Evolutionary conservation across 1,284 basidiomycete genomes (phyloP), one percentile per base, ranked within the genome.

Genomic region (Xanthoconium separans): DNA sequence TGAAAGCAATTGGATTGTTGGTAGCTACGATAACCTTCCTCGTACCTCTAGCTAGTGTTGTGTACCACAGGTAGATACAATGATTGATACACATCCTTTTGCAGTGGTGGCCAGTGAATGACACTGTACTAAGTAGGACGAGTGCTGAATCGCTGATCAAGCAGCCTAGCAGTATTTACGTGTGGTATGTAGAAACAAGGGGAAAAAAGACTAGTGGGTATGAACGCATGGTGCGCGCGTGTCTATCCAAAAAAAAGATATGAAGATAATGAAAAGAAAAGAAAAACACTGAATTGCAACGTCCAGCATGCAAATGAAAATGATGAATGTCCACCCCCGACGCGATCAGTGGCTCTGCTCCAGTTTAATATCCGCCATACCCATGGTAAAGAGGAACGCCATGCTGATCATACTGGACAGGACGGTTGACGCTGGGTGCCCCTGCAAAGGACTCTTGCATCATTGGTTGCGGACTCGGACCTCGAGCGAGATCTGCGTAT

Each of bases 401-500:
- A 54, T 76, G 76, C 50, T 70, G 70, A 59, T 84, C 81, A 61
- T 84, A 83, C 66, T 71, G 60, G 57, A 67, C 40, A 2, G 68
- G 65, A 63, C 46, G 67, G 61, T 54, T 72, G 59, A 76, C 55
- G 71, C 76, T 78, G 15, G 77, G 74, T 27, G 78, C 78, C 48
- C 73, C 75, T 44, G 64, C 60, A n/a, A 80, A 68, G 31, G 66
- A 54, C 65, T 88, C 79, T 46, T 81, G 75, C 84, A 87, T 87
- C 61, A 76, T 78, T 10, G 85, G 85, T 58, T 78, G 76, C 20
- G 83, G 82, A 69, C 74, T 77, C 20, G 75, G 71, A 43, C 82
- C 87, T 59, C 89, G 86, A 56, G 85, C 79, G 42, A 91, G 80
- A 65, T 91, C 87, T 43, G 89, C 89, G 64, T 91, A 91, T 31